A percentile compares a stretch with the other conserved stretches of the same genome.
phyloP scores from a whole-genome alignment of 805 yeast species.

The Nakazawaea ambrosiae region DNA sequence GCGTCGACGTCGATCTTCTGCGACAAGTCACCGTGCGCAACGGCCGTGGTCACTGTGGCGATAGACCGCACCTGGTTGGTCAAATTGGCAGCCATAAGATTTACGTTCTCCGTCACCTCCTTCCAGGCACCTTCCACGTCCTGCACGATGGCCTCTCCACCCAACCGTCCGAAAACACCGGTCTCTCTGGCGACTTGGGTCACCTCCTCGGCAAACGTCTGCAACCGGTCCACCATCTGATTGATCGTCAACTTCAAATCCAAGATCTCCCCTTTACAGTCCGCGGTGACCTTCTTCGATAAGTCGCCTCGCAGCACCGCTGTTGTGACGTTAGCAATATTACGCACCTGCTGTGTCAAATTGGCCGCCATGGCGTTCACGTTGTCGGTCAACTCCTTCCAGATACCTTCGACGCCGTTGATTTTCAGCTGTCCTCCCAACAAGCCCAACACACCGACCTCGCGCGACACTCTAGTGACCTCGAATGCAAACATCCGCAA shows the following conservation, averaged over 20 bases:
- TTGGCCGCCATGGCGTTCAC: constrained; percentile 88
- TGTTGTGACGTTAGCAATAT: constrained; percentile 81
- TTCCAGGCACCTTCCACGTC: constrained; percentile 90
- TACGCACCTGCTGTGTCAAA: constrained; percentile 81
- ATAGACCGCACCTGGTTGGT: constrained; percentile 86
- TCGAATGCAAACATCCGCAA: constrained; percentile 78
- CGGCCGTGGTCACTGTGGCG: constrained; percentile 88
- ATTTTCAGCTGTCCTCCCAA: constrained; percentile 85
- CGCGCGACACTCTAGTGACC: constrained; percentile 81
- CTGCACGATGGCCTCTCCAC: constrained; percentile 83
- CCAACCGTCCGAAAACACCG: constrained; percentile 76
- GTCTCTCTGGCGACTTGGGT: constrained; percentile 86
- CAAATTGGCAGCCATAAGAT: constrained; percentile 80
- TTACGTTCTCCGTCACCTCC: constrained; percentile 81
- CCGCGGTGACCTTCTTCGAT: constrained; percentile 78
- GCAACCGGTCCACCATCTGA: constrained; percentile 83
- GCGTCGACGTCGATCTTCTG: constrained; percentile 87
- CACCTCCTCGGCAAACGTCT: constrained; percentile 76
- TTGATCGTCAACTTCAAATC: constrained; percentile 79
- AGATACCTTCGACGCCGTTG: constrained; percentile 75
- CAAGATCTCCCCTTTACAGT: constrained; percentile 73
- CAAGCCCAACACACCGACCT: constrained; percentile 85
- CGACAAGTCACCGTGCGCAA: constrained; percentile 81
- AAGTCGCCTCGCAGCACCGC: constrained; percentile 83
- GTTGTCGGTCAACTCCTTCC: constrained; percentile 83